Evolutionary conservation across 495 filamentous ascomycete species (phyloP).

Genomic region (Glarea lozoyensis): DNA sequence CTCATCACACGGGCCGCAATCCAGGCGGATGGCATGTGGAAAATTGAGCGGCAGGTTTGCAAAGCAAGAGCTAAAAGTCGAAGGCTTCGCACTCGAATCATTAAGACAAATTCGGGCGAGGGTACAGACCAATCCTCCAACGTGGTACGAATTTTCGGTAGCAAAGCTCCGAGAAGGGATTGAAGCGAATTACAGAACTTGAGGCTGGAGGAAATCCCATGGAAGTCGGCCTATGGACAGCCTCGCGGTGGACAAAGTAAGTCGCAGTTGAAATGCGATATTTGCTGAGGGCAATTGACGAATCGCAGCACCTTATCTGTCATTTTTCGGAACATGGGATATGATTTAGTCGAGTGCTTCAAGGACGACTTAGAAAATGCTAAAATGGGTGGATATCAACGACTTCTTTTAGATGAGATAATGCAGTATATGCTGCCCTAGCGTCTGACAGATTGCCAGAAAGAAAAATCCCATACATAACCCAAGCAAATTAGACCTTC

Average conservation of each 20-base stretch:
- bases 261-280: no score
- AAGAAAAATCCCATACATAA: constrained; percentile 5
- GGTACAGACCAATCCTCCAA: neutral
- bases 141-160: neutral
- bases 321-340: no score
- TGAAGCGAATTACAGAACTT: no score
- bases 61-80: neutral
- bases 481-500: constrained; percentile 66
- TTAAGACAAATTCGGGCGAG: neutral
- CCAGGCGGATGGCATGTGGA: neutral
- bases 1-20: neutral
- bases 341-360: no score
- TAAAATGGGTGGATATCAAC: constrained; percentile 11
- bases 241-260: no score
- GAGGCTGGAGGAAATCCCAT: no score
- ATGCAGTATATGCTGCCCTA: constrained; percentile 4
- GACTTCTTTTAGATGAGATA: neutral
- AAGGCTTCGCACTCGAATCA: neutral
- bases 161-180: no score
- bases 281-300: no score
- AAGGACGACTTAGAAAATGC: neutral
- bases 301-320: no score
- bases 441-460: constrained; percentile 2
- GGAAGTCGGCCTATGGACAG: no score
- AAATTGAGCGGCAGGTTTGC: neutral